A percentile compares a stretch with the other conserved stretches of the same genome.
Conservation (phyloP, 768 basidiomycete genomes). For the Naganishia antarctica region DNA sequence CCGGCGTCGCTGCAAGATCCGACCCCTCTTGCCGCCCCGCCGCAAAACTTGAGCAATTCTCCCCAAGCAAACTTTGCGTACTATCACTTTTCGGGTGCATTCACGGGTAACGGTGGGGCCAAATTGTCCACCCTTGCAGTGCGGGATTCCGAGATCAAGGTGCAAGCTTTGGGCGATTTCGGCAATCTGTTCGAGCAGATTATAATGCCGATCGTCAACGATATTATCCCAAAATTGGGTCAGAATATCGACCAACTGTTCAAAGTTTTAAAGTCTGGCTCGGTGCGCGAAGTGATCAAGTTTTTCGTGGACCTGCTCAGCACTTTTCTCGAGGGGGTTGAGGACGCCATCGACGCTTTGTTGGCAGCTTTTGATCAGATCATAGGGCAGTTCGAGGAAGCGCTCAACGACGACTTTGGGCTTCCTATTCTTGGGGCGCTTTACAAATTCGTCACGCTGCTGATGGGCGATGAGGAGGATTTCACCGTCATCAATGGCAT, state of each 20-base stretch:
- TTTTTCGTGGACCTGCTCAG: conserved; percentile 17
- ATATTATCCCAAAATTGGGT: conserved; percentile 8
- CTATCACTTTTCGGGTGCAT: background rate
- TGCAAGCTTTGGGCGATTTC: conserved; percentile 5
- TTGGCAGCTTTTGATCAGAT: conserved; percentile 8
- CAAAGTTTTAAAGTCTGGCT: conserved; percentile 5
- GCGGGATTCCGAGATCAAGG: background rate
- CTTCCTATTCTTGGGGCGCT: conserved; percentile 5
- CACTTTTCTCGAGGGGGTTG: background rate
- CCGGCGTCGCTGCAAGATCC: background rate
- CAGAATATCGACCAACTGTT: background rate
- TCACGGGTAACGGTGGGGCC: background rate
- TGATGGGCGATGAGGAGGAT: conserved; percentile 13
- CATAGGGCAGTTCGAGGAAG: conserved; percentile 3
- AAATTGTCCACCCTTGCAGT: background rate
- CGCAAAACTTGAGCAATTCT: background rate
- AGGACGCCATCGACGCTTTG: background rate
- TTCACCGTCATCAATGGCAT: conserved; percentile 17
- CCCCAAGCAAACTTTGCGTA: conserved; percentile 4
- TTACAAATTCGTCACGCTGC: background rate
- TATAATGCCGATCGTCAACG: conserved; percentile 13
- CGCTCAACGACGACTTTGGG: conserved; percentile 1
- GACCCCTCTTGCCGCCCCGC: background rate
- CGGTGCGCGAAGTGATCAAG: background rate
- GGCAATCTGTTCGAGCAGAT: conserved; percentile 6